Evolutionary conservation across 129 eudicot genomes (phyloP).

Genomic region (Chrysanthemum lavandulifolium): DNA sequence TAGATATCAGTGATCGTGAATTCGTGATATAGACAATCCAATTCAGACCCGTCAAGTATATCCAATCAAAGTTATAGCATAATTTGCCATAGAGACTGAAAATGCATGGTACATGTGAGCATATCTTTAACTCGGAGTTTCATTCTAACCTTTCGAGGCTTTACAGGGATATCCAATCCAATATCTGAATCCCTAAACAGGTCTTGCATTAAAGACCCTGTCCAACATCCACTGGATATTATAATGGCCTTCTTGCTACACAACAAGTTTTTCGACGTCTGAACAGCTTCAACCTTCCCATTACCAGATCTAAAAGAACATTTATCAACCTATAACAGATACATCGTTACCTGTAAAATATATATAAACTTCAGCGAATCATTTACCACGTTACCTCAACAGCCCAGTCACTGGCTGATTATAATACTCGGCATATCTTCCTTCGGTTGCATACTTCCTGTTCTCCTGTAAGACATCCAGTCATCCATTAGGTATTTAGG

Average conservation of each 20-base stretch:
- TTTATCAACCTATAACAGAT: background rate
- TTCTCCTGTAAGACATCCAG: slow-evolving; percentile 54
- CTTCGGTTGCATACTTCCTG: slow-evolving; percentile 58
- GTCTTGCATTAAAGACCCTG: slow-evolving; percentile 71
- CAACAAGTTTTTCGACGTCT: slow-evolving; percentile 63
- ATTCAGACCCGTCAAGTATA: background rate
- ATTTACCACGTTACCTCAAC: slow-evolving; percentile 47
- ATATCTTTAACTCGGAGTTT: background rate
- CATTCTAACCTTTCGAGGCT: slow-evolving; percentile 85
- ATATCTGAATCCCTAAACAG: slow-evolving; percentile 39
- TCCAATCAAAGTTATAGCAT: background rate
- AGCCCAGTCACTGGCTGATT: slow-evolving; percentile 73
- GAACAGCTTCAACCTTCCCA: slow-evolving; percentile 75
- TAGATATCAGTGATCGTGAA: background rate
- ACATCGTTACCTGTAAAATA: slow-evolving; percentile 4
- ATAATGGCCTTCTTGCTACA: slow-evolving; percentile 68
- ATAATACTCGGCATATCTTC: slow-evolving; percentile 85
- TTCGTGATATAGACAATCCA: background rate
- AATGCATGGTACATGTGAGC: background rate
- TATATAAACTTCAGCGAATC: background rate
- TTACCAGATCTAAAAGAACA: slow-evolving; percentile 54
- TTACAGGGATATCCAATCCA: slow-evolving; percentile 60
- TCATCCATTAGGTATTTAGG: background rate
- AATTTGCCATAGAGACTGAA: background rate
- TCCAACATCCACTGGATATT: slow-evolving; percentile 95